Conservation (phyloP, 371 early-diverging fungal genomes). For the Lichtheimia ramosa region DNA sequence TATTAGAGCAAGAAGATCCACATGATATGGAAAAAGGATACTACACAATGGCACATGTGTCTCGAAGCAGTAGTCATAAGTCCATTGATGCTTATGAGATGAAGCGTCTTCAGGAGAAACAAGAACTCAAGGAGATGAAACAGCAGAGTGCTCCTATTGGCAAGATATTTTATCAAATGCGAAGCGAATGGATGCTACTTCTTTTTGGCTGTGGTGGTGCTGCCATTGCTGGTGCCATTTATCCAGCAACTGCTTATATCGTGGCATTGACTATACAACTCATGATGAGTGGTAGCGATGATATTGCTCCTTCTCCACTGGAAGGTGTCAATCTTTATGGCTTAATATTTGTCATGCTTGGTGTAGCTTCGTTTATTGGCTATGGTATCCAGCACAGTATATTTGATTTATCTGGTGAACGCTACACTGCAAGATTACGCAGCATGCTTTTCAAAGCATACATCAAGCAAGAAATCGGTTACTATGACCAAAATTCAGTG, state of each 20-base stretch:
- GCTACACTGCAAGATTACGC: constrained; percentile 57
- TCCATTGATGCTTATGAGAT: constrained; percentile 29
- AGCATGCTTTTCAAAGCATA: constrained; percentile 51
- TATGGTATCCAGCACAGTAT: constrained; percentile 22
- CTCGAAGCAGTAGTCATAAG: constrained; percentile 13
- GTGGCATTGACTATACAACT: constrained; percentile 24
- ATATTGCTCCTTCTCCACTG: constrained; percentile 29
- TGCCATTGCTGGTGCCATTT: constrained; percentile 51
- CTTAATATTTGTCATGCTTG: constrained; percentile 66
- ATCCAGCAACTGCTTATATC: constrained; percentile 32
- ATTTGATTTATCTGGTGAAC: constrained; percentile 53
- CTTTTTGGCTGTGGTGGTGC: constrained; percentile 41
- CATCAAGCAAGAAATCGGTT: constrained; percentile 77
- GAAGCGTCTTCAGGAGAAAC: constrained; percentile 33
- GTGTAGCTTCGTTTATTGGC: constrained; percentile 45
- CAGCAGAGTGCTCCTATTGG: constrained; percentile 43
- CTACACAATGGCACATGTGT: constrained; percentile 3
- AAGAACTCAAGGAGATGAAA: constrained; percentile 30
- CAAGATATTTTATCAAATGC: constrained; percentile 28
- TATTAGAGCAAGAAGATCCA: constrained; percentile 1
- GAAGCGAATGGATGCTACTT: constrained; percentile 33
- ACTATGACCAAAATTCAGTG: constrained; percentile 73
- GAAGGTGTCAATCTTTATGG: constrained; percentile 69
- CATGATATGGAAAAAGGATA: background rate
- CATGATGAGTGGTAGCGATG: constrained; percentile 13